These are phyloP conservation scores for Neospora caninum DNA, from an alignment of 169 alveolate genomes.

Conservation along the genomic window DNA sequence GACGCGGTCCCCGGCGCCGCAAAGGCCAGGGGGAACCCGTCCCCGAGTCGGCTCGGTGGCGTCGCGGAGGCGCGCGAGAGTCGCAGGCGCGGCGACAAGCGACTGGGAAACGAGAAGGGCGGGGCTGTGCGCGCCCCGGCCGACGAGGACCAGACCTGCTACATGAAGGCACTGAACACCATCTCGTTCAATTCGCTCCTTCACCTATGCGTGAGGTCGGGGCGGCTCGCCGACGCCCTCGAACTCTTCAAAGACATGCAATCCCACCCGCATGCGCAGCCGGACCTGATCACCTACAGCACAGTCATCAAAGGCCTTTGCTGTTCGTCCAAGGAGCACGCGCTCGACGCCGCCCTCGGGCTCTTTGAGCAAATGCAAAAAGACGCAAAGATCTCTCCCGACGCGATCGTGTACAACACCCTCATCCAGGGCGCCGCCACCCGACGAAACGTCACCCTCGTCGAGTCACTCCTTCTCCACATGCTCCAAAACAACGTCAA, in stretches of 20 bases:
- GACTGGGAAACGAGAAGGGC: not conserved
- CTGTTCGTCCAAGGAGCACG: constrained; percentile 73
- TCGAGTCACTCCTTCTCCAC: constrained; percentile 12
- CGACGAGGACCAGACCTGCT: not conserved
- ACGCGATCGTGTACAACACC: constrained; percentile 40
- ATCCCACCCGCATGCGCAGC: constrained; percentile 44
- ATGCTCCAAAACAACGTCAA: constrained; percentile 64
- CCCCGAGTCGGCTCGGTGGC: not conserved
- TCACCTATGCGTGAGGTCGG: constrained; percentile 40
- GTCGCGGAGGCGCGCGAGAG: not conserved
- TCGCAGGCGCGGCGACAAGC: not conserved
- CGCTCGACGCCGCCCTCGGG: constrained; percentile 21
- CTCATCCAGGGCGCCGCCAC: constrained; percentile 47
- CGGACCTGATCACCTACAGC: constrained; percentile 83
- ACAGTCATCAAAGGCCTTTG: constrained; percentile 89
- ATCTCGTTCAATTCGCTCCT: constrained; percentile 39
- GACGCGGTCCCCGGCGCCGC: not conserved
- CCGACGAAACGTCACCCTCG: not conserved
- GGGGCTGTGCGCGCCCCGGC: not conserved
- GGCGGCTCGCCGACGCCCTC: constrained; percentile 74
- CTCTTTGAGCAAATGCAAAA: constrained; percentile 47
- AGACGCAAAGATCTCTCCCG: not conserved
- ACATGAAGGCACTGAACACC: constrained; percentile 26
- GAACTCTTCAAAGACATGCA: constrained; percentile 81
- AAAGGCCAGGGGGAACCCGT: not conserved